Conservation (phyloP, 805 yeast species). For the Yarrowia sp. region DNA sequence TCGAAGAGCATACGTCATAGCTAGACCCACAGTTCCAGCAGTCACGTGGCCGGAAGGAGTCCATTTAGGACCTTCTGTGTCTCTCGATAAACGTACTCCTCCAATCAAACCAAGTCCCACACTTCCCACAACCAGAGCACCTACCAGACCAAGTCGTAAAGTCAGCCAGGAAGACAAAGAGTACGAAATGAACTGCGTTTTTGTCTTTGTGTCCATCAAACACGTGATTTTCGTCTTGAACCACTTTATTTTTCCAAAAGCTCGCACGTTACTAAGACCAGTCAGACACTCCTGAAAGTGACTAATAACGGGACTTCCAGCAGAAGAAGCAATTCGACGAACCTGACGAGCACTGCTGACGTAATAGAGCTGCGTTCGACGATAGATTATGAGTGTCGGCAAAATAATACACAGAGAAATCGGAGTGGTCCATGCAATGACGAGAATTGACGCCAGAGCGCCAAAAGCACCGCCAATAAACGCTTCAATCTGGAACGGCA, state of each 20-base stretch:
- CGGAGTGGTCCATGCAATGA: slow-evolving; percentile 86
- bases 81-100: slow-evolving; percentile 28
- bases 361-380: slow-evolving; percentile 68
- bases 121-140: slow-evolving; percentile 27
- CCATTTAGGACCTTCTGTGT: background rate
- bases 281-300: slow-evolving; percentile 76
- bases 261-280: slow-evolving; percentile 76
- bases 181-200: slow-evolving; percentile 76
- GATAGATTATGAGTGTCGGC: slow-evolving; percentile 63
- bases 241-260: slow-evolving; percentile 63
- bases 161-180: slow-evolving; percentile 91
- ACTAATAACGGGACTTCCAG: slow-evolving; percentile 75
- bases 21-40: slow-evolving; percentile 61
- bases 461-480: slow-evolving; percentile 37
- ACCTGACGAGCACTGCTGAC: slow-evolving; percentile 70
- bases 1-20: slow-evolving; percentile 48
- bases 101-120: slow-evolving; percentile 28
- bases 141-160: slow-evolving; percentile 33
- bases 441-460: slow-evolving; percentile 61
- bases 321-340: slow-evolving; percentile 64
- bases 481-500: slow-evolving; percentile 40
- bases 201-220: slow-evolving; percentile 66
- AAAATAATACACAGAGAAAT: slow-evolving; percentile 66
- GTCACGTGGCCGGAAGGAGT: slow-evolving; percentile 28
- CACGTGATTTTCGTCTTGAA: slow-evolving; percentile 49